Base-by-base conservation (phyloP, 2,329 filamentous ascomycete species). In the Aspergillus oerlinghausenensis region DNA sequence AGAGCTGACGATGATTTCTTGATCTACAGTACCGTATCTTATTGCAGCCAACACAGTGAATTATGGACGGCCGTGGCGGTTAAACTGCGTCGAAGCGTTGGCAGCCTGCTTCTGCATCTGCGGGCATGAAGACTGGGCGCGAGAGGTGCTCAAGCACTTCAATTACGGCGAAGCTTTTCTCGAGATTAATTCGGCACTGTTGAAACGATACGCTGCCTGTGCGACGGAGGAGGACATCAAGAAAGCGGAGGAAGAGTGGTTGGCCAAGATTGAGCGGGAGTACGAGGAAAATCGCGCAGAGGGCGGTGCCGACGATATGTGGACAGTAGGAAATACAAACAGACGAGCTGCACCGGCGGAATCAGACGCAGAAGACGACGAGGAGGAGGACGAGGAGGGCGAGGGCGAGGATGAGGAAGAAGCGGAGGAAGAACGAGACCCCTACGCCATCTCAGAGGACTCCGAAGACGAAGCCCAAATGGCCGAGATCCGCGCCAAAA, bases 11-110 rank as follows among this genome's bases (percentile, higher is more conserved):
- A 52, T 17, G 17, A 49, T 2, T 54, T 2, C 21, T 23, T 17
- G 3, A 23, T 47, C 1, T 23, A 32, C 54, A 77, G 78, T 99
- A 55, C 94, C 94, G 0, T 99, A 99, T 73, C 86, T 99, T 7
- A 92, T 99, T 51, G 94, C 94, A 5, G 94, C 94, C 50, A 99
- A 99, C 73, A 88, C 89, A 1, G 94, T 97, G 69, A 99, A 99
- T 77, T 99, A 99, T 76, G 94, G 94, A 59, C 90, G 90, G 69
- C 94, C 94, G 4, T 97, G 92, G 90, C 82, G 92, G 54, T 74
- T 99, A 60, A 99, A 99, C 74, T 99, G 94, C 67, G 94, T 92
- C 29, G 94, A 99, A 78, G 94, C 94, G 3, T 80, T 99, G 49
- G 94, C 92, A 0, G 93, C 94, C 3, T 90, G 90, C 23, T 99